Evolutionary conservation across 805 yeast genomes (phyloP).

Genomic region (Yamadazyma olivae): DNA sequence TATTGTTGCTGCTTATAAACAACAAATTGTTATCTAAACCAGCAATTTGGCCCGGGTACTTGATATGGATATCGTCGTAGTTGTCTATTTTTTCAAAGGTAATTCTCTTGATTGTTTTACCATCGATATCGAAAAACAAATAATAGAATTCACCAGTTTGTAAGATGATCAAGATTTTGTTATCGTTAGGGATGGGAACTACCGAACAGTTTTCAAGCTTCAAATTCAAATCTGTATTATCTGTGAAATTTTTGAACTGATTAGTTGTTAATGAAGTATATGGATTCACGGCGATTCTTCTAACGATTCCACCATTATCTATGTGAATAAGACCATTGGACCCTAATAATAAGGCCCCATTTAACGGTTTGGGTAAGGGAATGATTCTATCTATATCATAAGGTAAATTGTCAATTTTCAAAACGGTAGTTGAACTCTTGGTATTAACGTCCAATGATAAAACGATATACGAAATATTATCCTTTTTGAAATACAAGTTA

Average conservation of each 20-base stretch:
- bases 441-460: constrained; percentile 63
- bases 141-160: constrained; percentile 31
- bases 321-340: constrained; percentile 74
- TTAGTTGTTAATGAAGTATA: constrained; percentile 41
- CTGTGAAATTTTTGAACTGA: constrained; percentile 35
- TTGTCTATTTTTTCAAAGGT: constrained; percentile 29
- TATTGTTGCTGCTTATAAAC: constrained; percentile 60
- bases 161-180: constrained; percentile 29
- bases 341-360: constrained; percentile 70
- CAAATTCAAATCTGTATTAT: constrained; percentile 50
- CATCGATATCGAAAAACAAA: constrained; percentile 39
- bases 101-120: constrained; percentile 37
- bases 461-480: constrained; percentile 59
- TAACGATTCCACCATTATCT: constrained; percentile 70
- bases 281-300: constrained; percentile 61
- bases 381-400: constrained; percentile 66
- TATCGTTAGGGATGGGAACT: constrained; percentile 33
- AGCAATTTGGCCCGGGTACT: constrained; percentile 40
- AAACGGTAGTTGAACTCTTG: constrained; percentile 61
- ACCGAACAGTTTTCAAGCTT: constrained; percentile 52
- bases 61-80: constrained; percentile 32
- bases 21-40: constrained; percentile 41
- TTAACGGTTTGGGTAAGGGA: constrained; percentile 62
- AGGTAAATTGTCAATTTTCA: constrained; percentile 64
- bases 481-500: constrained; percentile 54